Base-by-base conservation (phyloP, 805 yeast species). In the Candida ficus region DNA sequence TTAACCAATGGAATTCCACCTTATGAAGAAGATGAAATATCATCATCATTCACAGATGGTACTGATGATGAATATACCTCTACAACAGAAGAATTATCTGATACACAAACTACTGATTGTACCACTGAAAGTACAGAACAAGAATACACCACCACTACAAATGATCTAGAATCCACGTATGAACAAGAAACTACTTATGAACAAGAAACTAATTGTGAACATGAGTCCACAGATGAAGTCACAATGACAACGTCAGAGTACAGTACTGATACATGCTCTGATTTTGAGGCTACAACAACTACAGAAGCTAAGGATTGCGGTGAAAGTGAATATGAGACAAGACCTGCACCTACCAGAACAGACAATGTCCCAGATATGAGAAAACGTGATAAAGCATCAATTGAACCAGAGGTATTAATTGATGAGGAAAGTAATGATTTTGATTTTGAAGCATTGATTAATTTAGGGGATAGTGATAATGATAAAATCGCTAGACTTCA, bases 401-500 rank as follows among this genome's bases (percentile, higher is more conserved):
- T 14, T 17, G 13, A 12, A 12, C 12, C 7, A 10, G 9, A 12
- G 4, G 29, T 5, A 3, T 9, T 48, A 6, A 56, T 52, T n/a
- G 12, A 30, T 13, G 53, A 45, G 23, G 49, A 28, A 7, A 18
- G 18, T 23, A 35, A 14, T 3, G 35, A 34, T 10, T 12, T 22
- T 12, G 2, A 8, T 7, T 16, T 45, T 17, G 62, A 61, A 6
- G 35, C 41, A 7, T 35, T 30, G 18, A 7, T 29, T 4, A 35
- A 37, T 8, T 32, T 32, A 18, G 57, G 53, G 5, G 60, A 59
- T n/a, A 39, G 41, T 20, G 53, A 48, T 13, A 53, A 49, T 28
- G 66, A 66, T 23, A 40, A 37, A 6, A 38, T 41, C 7, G 46
- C 40, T n/a, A 40, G 50, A 10, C 42, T 49, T 22, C 50, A 47